These are phyloP conservation scores for Salvia miltiorrhiza DNA, from an alignment of 257 asterid species.

Conservation along the genomic window DNA sequence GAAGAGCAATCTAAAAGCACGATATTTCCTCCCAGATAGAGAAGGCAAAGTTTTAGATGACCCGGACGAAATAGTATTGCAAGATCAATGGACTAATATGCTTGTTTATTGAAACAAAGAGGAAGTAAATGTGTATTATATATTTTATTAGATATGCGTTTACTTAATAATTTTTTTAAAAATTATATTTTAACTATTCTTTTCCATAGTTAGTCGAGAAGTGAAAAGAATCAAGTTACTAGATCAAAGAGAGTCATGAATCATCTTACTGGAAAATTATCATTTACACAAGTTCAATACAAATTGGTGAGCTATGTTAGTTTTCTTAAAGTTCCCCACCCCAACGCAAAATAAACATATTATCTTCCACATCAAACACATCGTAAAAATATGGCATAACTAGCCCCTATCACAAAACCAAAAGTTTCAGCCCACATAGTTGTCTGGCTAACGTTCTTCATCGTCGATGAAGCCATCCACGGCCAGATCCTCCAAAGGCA, in stretches of 20 bases:
- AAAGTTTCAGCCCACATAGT: too few relatives aligned
- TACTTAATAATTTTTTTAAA: neutral
- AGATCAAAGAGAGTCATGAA: neutral
- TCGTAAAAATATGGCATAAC: too few relatives aligned
- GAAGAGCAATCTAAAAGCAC: neutral
- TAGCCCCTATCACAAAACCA: too few relatives aligned
- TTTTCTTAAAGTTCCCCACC: too few relatives aligned
- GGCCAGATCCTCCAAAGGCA: too few relatives aligned
- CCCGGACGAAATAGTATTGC: neutral
- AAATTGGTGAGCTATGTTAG: neutral
- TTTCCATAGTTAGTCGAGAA: neutral
- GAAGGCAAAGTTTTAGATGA: neutral
- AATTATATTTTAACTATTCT: neutral
- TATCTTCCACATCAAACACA: too few relatives aligned
- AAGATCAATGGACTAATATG: slow-evolving; percentile 6
- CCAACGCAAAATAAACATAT: too few relatives aligned
- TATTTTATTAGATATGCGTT: neutral
- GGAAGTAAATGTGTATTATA: neutral
- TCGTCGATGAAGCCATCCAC: too few relatives aligned
- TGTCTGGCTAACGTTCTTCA: too few relatives aligned
- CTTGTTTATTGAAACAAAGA: slow-evolving; percentile 6
- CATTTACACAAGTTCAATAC: neutral
- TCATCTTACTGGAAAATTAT: neutral
- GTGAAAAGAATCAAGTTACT: neutral
- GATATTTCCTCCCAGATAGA: neutral